phyloP scores from a whole-genome alignment of 768 basidiomycete genomes.

The Leccinum uliginosum region DNA sequence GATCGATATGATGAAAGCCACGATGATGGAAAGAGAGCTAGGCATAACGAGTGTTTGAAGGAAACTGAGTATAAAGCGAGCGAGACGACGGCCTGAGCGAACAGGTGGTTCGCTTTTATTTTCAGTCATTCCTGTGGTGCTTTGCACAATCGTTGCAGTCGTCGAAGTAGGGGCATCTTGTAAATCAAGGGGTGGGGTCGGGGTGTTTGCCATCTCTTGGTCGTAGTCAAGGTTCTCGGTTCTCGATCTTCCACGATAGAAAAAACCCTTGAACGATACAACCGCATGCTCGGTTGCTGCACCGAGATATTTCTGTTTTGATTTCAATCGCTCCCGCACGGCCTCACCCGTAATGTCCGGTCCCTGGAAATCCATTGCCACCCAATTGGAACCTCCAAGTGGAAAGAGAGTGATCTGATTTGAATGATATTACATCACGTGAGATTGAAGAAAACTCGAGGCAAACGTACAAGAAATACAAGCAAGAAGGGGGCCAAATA shows the following conservation, averaged over 20 bases:
- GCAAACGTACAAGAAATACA: conserved; percentile 48
- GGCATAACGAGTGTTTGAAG: conserved; percentile 42
- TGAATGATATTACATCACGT: neutral
- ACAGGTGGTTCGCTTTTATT: neutral
- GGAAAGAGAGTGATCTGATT: conserved; percentile 61
- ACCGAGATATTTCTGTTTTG: conserved; percentile 30
- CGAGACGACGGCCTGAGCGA: conserved; percentile 7
- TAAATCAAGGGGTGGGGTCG: neutral
- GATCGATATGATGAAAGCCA: conserved; percentile 53
- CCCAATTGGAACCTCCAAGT: conserved; percentile 48
- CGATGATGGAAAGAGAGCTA: conserved; percentile 48
- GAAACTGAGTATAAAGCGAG: conserved; percentile 14
- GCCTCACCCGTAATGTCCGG: conserved; percentile 59
- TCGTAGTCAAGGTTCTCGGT: neutral
- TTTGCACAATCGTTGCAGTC: conserved; percentile 4
- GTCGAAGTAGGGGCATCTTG: conserved; percentile 1
- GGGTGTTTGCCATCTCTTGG: conserved; percentile 7
- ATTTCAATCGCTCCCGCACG: conserved; percentile 41
- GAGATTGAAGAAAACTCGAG: neutral
- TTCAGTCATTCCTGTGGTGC: neutral
- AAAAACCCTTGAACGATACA: neutral
- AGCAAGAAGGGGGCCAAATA: conserved; percentile 62
- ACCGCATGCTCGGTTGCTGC: conserved; percentile 10
- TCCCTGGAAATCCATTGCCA: conserved; percentile 61
- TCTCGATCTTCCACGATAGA: neutral